Evolutionary conservation across 805 yeast genomes (phyloP), one percentile per base, ranked within the genome.

Genomic region (Debaryomyces tyrocola): DNA sequence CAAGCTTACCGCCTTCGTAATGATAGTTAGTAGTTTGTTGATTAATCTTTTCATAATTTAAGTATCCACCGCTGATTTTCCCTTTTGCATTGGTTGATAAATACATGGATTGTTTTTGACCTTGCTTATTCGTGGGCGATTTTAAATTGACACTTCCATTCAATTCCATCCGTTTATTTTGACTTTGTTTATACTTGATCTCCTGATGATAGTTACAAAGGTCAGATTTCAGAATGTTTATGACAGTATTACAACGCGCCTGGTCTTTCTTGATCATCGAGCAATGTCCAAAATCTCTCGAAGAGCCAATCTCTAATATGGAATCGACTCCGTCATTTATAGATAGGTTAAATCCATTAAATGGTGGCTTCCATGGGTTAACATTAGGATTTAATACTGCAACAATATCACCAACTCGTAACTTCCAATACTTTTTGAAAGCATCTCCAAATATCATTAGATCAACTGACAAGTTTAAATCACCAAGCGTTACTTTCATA

Each of bases 171-270:
- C 98, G 70, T 50, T 79, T 75, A n/a, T 83, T 75, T 17, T 80
- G 77, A 0, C 78, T 64, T 38, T 73, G 73, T 37, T 77, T 74
- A 45, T 81, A 70, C 37, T 79, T 73, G 40, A 74, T 53, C 50
- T 88, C 92, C 14, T 77, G 70, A 58, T 91, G 98, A 56, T 69
- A 89, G 10, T 81, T 82, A 64, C 98, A 91, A 48, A 80, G 75
- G 20, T 75, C 77, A 5, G 79, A 67, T 35, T 70, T 73, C 7
- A 76, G 64, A 17, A 60, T 65, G 57, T 90, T 82, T 4, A 90
- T 78, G 35, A 87, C 84, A 4, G 77, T 69, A 9, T 67, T 68
- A 65, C 98, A 91, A 6, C 62, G 56, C 5, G 66, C 59, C 12
- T 84, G 83, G 28, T 73, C 79, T 37, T 68, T 65, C 27, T 73